Evolutionary conservation across 441 rosid genomes (phyloP), one percentile per base, ranked within the genome.

Genomic region (Geranium incanum): DNA sequence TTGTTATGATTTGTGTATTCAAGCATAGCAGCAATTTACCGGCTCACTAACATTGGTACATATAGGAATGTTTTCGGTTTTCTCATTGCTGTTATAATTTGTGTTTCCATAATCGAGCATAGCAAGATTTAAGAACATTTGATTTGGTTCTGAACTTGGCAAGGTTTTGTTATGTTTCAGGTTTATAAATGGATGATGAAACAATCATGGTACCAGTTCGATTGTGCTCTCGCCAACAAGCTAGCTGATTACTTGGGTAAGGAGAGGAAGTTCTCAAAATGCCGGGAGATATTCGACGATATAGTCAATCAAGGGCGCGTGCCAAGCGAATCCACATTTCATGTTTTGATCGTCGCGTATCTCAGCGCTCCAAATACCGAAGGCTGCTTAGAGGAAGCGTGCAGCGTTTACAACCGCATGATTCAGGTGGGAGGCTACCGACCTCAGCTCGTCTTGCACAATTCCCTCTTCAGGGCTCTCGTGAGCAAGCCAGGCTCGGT

Each of bases 161-260:
- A 28, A 15, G 15, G 39, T 72, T 68, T 68, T 39, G 36, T 39
- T 50, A 28, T 77, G 66, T 81, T 73, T 69, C 75, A 94, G 98
- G 93, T 94, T 45, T 94, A 91, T 78, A 86, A 85, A 83, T 94
- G 97, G 97, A 94, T 90, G 97, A 82, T 84, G 81, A 84, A 86
- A 80, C 97, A 85, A 72, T 85, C 78, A 71, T 91, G 98, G 98
- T 86, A 84, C 78, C 81, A 78, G 39, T 91, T 90, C 68, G 92
- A 91, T 86, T 91, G 91, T 63, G 91, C 89, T 8, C 83, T 94
- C 76, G 85, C 95, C 0, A 87, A 97, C 4, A 91, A 88, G 87
- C 78, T 94, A 33, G 96, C 97, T 11, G 96, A 90, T 78, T 87
- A 82, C 83, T 65, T 88, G 82, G 98, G 98, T 13, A 94, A 88